These are phyloP conservation scores for Quercus cerris DNA, from an alignment of 306 rosid species.

Conservation along the genomic window DNA sequence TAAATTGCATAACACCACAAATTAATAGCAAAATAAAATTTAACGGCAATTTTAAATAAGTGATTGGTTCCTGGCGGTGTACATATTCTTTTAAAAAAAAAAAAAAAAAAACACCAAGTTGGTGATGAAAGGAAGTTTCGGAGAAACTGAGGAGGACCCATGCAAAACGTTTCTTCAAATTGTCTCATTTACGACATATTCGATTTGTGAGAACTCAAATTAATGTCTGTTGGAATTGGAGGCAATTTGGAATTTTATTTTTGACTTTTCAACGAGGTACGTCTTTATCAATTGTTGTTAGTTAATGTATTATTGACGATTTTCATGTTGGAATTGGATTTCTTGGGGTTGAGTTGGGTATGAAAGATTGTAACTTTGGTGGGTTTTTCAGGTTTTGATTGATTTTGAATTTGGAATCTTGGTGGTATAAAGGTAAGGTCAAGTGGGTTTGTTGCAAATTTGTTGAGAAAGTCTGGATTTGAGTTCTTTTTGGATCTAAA, in stretches of 20 bases:
- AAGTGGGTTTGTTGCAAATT: slow-evolving; percentile 10
- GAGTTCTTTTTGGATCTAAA: slow-evolving; percentile 17
- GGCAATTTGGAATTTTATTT: slow-evolving; percentile 2
- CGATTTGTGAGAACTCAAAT: not conserved
- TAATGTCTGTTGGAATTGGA: not conserved
- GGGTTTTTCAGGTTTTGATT: slow-evolving; percentile 19
- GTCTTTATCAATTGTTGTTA: not conserved
- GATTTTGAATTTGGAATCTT: slow-evolving; percentile 9
- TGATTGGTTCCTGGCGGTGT: too few species aligned
- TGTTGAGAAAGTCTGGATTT: slow-evolving; percentile 3
- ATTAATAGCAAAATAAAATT: too few species aligned
- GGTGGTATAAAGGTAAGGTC: not conserved
- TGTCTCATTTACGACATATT: not conserved
- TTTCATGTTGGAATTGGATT: not conserved
- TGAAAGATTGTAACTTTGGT: slow-evolving; percentile 10
- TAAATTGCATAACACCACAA: too few species aligned
- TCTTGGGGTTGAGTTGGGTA: slow-evolving; percentile 10
- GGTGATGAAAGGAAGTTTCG: slow-evolving; percentile 31
- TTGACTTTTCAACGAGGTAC: slow-evolving; percentile 2
- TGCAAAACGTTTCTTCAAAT: not conserved
- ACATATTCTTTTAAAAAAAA: too few species aligned
- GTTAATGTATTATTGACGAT: not conserved
- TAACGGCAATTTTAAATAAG: too few species aligned
- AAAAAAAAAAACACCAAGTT: not conserved
- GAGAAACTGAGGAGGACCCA: slow-evolving; percentile 3